Evolutionary conservation across 2,329 filamentous ascomycete species (phyloP).

Genomic region (Ophiostoma novo-ulmi): DNA sequence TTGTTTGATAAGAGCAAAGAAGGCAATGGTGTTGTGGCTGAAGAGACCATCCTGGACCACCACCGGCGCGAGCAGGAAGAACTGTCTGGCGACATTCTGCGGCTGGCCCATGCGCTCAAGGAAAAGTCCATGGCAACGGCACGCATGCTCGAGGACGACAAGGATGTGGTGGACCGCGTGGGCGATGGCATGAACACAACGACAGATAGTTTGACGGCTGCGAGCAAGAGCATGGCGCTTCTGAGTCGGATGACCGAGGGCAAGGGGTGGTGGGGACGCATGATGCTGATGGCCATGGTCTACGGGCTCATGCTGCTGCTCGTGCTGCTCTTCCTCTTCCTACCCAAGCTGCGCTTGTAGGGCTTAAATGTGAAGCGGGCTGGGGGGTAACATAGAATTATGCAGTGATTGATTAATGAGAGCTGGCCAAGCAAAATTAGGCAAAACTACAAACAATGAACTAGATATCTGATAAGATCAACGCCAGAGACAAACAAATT

Average conservation of each 20-base stretch:
- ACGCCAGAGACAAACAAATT: background rate
- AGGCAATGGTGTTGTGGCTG: conserved; percentile 37
- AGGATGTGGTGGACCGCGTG: conserved; percentile 65
- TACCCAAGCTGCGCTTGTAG: conserved; percentile 68
- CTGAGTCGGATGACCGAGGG: conserved; percentile 79
- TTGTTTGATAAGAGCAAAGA: conserved; percentile 24
- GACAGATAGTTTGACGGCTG: conserved; percentile 68
- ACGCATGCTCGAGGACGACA: conserved; percentile 63
- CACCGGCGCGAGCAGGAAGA: conserved; percentile 78
- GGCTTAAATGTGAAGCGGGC: background rate
- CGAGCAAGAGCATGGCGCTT: conserved; percentile 70
- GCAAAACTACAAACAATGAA: background rate
- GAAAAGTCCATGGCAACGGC: conserved; percentile 67
- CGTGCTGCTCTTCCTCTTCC: conserved; percentile 73
- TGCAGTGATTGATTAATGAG: background rate
- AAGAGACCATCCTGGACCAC: conserved; percentile 68
- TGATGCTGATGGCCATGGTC: conserved; percentile 81
- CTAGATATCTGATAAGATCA: background rate
- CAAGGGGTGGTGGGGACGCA: conserved; percentile 76
- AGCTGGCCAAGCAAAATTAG: background rate
- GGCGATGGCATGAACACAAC: conserved; percentile 72
- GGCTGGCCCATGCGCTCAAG: conserved; percentile 74
- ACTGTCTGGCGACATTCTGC: conserved; percentile 67
- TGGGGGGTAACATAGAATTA: background rate
- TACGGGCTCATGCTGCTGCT: conserved; percentile 74